These are phyloP conservation scores for Chalaropsis ovoidea DNA, from an alignment of 2,329 filamentous ascomycete species.

Conservation along the genomic window DNA sequence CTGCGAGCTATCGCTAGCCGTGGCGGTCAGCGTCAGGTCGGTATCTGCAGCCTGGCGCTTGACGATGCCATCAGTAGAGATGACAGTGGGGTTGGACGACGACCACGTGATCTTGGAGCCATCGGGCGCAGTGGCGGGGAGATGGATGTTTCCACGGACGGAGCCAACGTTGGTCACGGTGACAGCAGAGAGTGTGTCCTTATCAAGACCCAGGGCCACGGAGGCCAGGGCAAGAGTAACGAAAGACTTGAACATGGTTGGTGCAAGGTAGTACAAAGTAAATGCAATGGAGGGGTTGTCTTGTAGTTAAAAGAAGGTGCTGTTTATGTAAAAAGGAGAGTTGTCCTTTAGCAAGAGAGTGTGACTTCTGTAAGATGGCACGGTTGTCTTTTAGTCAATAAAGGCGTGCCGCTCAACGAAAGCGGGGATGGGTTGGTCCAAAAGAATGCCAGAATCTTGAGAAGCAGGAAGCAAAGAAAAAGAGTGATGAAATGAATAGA, in stretches of 20 bases:
- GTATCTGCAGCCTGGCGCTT: slow-evolving; percentile 30
- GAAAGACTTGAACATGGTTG: slow-evolving; percentile 18
- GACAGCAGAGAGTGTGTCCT: slow-evolving; percentile 28
- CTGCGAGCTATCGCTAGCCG: slow-evolving; percentile 29
- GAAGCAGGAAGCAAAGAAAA: neutral
- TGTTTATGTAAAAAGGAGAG: neutral
- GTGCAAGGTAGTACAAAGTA: neutral
- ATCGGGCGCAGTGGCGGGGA: slow-evolving; percentile 31
- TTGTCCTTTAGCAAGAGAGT: neutral
- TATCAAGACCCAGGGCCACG: slow-evolving; percentile 16
- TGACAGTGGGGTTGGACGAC: slow-evolving; percentile 32
- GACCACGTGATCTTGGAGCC: slow-evolving; percentile 33
- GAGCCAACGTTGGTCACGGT: slow-evolving; percentile 33
- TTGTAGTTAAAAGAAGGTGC: neutral
- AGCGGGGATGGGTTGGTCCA: neutral
- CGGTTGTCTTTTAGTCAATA: neutral
- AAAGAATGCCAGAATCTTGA: slow-evolving; percentile 1
- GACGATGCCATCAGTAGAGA: slow-evolving; percentile 34
- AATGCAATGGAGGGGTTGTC: no score
- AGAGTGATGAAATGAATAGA: neutral
- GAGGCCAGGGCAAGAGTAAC: slow-evolving; percentile 21
- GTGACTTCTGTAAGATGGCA: neutral
- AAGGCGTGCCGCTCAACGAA: neutral
- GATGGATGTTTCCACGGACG: slow-evolving; percentile 34
- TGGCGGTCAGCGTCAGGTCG: slow-evolving; percentile 33